A percentile compares a stretch with the other conserved stretches of the same genome.
Conservation (phyloP, 768 basidiomycete species). For the Leccinum olivaceopallidum region DNA sequence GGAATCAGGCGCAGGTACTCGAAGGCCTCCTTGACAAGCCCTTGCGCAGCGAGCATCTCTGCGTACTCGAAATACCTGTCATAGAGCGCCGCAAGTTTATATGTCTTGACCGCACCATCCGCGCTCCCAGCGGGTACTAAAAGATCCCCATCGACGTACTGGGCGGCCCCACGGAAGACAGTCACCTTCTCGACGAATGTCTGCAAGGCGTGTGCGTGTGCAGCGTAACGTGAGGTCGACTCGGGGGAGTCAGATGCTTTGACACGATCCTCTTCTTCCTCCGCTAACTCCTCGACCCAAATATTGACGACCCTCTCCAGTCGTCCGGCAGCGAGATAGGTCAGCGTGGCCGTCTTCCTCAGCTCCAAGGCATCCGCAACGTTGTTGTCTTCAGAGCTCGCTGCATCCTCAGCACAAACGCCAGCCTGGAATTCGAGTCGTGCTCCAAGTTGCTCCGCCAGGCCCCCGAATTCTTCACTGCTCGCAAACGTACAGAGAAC, state of each 20-base stretch:
- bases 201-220: constrained; percentile 84
- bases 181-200: constrained; percentile 96
- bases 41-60: constrained; percentile 86
- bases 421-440: constrained; percentile 85
- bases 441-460: constrained; percentile 90
- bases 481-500: constrained; percentile 93
- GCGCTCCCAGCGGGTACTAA: constrained; percentile 38
- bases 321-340: constrained; percentile 88
- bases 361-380: constrained; percentile 40
- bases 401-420: constrained; percentile 48
- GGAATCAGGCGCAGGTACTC: constrained; percentile 82
- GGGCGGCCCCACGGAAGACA: constrained; percentile 86
- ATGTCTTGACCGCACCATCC: constrained; percentile 51
- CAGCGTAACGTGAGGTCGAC: constrained; percentile 64
- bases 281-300: constrained; percentile 87
- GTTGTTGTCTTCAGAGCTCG: constrained; percentile 43
- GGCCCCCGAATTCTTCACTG: constrained; percentile 78
- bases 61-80: constrained; percentile 97
- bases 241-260: constrained; percentile 39
- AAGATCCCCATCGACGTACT: constrained; percentile 77
- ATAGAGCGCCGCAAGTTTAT: constrained; percentile 84
- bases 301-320: constrained; percentile 87
- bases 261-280: constrained; percentile 70
- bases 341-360: constrained; percentile 87
- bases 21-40: constrained; percentile 81